A percentile compares a stretch with the other conserved stretches of the same genome.
Evolutionary conservation across 495 filamentous ascomycete species (phyloP).

Genomic region (Penicillium fimorum): DNA sequence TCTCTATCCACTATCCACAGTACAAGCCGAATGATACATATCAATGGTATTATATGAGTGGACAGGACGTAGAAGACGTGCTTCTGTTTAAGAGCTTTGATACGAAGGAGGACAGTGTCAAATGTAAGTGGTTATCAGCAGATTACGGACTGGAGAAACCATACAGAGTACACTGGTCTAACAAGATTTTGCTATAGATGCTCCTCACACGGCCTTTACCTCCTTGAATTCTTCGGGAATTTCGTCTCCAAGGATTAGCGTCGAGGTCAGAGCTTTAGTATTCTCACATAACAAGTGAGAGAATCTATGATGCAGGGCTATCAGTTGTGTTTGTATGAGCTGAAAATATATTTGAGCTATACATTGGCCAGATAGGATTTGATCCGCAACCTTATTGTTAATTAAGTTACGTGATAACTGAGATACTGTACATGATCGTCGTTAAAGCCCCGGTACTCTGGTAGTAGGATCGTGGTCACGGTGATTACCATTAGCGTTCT

Average conservation of each 20-base stretch:
- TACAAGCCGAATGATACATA: conserved; percentile 14
- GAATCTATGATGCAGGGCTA: no score
- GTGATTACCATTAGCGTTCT: no score
- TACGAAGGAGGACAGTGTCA: conserved; percentile 14
- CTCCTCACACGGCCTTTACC: conserved; percentile 20
- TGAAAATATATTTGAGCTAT: no score
- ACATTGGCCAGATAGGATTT: no score
- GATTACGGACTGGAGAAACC: no score
- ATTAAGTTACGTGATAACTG: no score
- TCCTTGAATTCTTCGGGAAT: not conserved
- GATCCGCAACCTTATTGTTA: no score
- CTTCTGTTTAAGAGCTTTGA: conserved; percentile 36
- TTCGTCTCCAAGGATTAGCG: conserved; percentile 13
- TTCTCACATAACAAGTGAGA: not conserved
- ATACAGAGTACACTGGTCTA: not conserved
- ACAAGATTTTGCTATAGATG: conserved; percentile 5
- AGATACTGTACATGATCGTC: no score
- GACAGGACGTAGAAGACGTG: conserved; percentile 28
- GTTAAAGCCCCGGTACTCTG: no score
- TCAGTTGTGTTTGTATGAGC: no score
- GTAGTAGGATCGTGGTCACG: no score
- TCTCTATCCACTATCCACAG: conserved; percentile 22
- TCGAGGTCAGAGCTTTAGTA: conserved; percentile 23
- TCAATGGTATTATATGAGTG: conserved; percentile 34
- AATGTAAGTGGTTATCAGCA: conserved; percentile 2